Evolutionary conservation across 2,329 filamentous ascomycete genomes (phyloP), one percentile per base, ranked within the genome.

Genomic region (Juglanconis sp.): DNA sequence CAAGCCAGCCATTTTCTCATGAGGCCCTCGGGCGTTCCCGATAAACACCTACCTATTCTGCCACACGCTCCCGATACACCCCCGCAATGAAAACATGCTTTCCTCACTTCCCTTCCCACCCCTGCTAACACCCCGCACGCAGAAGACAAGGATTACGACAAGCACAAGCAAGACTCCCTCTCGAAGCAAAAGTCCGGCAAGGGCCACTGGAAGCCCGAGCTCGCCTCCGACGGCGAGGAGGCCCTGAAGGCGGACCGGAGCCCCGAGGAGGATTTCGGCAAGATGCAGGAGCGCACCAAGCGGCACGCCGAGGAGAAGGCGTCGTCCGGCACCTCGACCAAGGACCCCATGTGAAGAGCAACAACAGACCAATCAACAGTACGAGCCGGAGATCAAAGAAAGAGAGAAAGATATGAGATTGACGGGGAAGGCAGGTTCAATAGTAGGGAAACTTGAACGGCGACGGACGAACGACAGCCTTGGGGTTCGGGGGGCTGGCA

Each of bases 211-310:
- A 89, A 90, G 76, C 81, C 88, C 30, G 87, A 89, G 72, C 79
- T 96, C 53, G 90, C 91, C 3, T 90, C 87, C 53, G 86, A 91
- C 74, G 90, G 88, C 74, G 91, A 96, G 79, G 89, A 90, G 72
- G 85, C 85, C 67, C 81, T 95, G 74, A 87, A 84, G 77, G 89
- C 86, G 46, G 89, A 89, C 71, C 83, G 83, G 62, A 9, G 13
- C 34, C 42, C 66, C n/a, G 74, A 78, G 61, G 73, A 79, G 53
- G 73, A 80, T 64, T 74, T 83, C 46, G 63, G 76, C 64, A 68
- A 74, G 56, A 69, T 88, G 72, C 82, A 87, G 76, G 77, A 88
- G 70, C 77, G 81, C 71, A 88, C 86, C 34, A 85, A 85, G 75
- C 68, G 72, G 63, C 66, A 77, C 53, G 79, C 82, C 56, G 75